phyloP scores from a whole-genome alignment of 257 asterid species.

The Scutellaria baicalensis region DNA sequence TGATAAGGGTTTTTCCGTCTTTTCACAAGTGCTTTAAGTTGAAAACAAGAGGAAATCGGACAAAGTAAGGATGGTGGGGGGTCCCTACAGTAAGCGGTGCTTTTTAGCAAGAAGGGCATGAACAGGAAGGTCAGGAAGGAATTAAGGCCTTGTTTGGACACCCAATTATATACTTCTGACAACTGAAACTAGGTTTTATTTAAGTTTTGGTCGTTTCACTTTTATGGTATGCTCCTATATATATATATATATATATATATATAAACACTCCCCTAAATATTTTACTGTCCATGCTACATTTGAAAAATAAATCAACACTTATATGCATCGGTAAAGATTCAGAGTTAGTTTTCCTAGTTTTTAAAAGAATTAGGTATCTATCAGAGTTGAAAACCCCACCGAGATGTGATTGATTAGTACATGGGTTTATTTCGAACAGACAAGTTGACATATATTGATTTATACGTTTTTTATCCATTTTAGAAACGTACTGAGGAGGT shows the following conservation, averaged over 20 bases:
- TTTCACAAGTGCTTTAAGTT: constrained; percentile 20
- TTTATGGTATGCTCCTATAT: not conserved
- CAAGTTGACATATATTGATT: not conserved
- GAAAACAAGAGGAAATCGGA: constrained; percentile 7
- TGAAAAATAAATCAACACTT: too few species aligned
- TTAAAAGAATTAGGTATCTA: not conserved
- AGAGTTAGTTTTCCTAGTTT: too few species aligned
- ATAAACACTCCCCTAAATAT: not conserved
- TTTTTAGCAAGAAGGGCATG: not conserved
- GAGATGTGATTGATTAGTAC: not conserved
- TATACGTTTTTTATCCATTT: not conserved
- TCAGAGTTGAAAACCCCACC: not conserved
- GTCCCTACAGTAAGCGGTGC: constrained; percentile 20
- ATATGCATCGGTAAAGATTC: not conserved
- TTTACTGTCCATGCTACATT: not conserved
- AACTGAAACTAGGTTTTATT: not conserved
- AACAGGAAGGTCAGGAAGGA: not conserved
- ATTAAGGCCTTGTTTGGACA: constrained; percentile 14
- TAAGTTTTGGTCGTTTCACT: not conserved
- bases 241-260: too few species aligned
- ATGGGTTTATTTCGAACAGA: not conserved
- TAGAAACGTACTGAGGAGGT: not conserved
- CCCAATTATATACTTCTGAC: not conserved
- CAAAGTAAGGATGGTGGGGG: constrained; percentile 25
- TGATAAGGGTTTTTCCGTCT: constrained; percentile 21